Evolutionary conservation across 345 rosid genomes (phyloP).

Genomic region (Geranium brycei): DNA sequence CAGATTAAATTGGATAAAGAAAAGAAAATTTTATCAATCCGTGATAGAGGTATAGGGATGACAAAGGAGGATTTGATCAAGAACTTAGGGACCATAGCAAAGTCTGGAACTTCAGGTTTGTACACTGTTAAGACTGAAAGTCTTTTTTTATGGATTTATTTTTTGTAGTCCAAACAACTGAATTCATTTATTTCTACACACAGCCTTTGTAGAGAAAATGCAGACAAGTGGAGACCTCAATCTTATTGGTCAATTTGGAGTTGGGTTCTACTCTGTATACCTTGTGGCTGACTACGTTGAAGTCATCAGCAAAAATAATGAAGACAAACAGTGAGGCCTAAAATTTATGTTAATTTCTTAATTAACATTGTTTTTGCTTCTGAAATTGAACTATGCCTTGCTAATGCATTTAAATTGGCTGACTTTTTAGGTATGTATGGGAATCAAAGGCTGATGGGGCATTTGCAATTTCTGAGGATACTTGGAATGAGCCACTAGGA

Average conservation of each 20-base stretch:
- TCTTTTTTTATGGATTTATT: too few species aligned
- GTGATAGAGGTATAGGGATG: conserved; percentile 97
- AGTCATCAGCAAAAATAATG: conserved; percentile 92
- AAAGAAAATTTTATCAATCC: conserved; percentile 68
- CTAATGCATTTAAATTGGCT: background rate
- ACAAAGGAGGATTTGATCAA: conserved; percentile 92
- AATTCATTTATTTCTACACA: conserved; percentile 5
- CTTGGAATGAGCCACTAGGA: conserved; percentile 93
- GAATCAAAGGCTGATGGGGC: conserved; percentile 99
- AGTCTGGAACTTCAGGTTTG: conserved; percentile 96
- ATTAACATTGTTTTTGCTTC: background rate
- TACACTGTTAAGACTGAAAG: too few species aligned
- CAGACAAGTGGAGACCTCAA: conserved; percentile 89
- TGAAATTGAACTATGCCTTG: background rate
- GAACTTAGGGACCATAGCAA: conserved; percentile 96
- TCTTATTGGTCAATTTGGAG: conserved; percentile 98
- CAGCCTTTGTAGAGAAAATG: conserved; percentile 98
- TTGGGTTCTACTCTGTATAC: conserved; percentile 96
- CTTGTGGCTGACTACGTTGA: conserved; percentile 96
- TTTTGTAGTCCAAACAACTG: background rate
- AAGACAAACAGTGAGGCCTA: conserved; percentile 68
- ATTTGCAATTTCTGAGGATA: conserved; percentile 91
- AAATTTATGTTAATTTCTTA: background rate
- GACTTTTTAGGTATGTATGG: conserved; percentile 65
- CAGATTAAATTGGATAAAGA: conserved; percentile 94